Base-by-base conservation (phyloP, 2,329 filamentous ascomycete species). In the Blastomyces parvus region DNA sequence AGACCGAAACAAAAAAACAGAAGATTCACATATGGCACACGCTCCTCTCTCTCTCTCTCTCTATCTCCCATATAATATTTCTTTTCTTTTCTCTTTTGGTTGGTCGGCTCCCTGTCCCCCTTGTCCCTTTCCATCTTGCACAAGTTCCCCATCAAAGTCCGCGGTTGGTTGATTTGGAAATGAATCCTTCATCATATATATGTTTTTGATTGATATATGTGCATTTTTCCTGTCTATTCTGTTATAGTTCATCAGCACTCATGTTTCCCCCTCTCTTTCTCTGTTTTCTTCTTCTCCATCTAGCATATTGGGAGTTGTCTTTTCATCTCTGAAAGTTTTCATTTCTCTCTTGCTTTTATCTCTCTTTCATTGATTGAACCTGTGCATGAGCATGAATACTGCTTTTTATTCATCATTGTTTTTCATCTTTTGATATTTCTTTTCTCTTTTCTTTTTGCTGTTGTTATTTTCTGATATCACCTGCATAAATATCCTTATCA, bases 271-370 rank as follows among this genome's bases (percentile, higher is more conserved):
- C 30, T 27, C 19, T 2, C 17, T n/a, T 22, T 22, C n/a, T n/a
- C n/a, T n/a, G n/a, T 22, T n/a, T 11, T 17, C n/a, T 36, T 36
- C 17, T 30, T 17, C 52, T 56, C 17, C 8, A 56, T 36, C 30
- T 38, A 56, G 52, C 52, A 56, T 56, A 36, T 36, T 17, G 52
- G 52, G 52, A 55, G 52, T 56, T 56, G 36, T n/a, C 19, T 56
- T 53, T 53, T 53, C 25, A 3, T 30, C 25, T 14, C 30, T 33
- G 2, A 33, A 33, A 33, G 6, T 53, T 33, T 53, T n/a, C 14
- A 50, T 42, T 42, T 3, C 22, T 46, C 8, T 9, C 3, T 9
- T 46, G n/a, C 2, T 46, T 8, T 6, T 46, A 3, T n/a, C 14
- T 52, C 14, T 52, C 25, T 27, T 52, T 52, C 6, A 27, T 5